Evolutionary conservation across 495 filamentous ascomycete species (phyloP), one percentile per base, ranked within the genome.

Genomic region (Annulohypoxylon moriforme): DNA sequence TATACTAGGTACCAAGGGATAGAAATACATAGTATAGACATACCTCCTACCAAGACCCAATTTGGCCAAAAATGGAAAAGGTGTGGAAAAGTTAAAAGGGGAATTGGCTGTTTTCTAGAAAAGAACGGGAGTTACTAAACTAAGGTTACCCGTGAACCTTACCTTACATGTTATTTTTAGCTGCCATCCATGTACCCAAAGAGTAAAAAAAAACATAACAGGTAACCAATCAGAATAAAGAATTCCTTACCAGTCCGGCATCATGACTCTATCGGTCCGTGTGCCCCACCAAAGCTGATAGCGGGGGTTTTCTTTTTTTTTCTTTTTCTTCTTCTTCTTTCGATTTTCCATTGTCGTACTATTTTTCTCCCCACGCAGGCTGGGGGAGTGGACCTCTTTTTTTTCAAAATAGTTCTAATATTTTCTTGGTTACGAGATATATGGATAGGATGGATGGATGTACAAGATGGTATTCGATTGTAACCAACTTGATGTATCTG

Each of bases 201-300:
- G 20, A 9, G 11, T 10, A 13, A 2, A 31, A 31, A 31, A 18
- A 33, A 1, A 4, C 16, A 36, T 56, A 56, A 33, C 6, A 24
- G 31, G 52, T 34, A 40, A 20, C 31, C 55, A 36, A 58, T 40
- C 18, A 40, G 1, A 24, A 36, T 40, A 6, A 14, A 25, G 0
- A 18, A 40, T 9, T 24, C 33, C 13, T 27, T 7, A 31, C 52
- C 38, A 65, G 27, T 56, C 46, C 61, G 56, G 61, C 38, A 60
- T 53, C 49, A 27, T 13, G 27, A 53, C 27, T 57, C 22, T 68
- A 62, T 57, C 64, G 55, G 66, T 18, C 59, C 49, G 59, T 40
- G n/a, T 50, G 42, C 67, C 59, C 67, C 67, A 63, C 59, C 59
- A 58, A 58, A 62, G 47, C 66, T 62, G 59, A 68, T 62, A 40